Conservation (phyloP, 2,329 filamentous ascomycete genomes). For the Botrytis tulipae region DNA sequence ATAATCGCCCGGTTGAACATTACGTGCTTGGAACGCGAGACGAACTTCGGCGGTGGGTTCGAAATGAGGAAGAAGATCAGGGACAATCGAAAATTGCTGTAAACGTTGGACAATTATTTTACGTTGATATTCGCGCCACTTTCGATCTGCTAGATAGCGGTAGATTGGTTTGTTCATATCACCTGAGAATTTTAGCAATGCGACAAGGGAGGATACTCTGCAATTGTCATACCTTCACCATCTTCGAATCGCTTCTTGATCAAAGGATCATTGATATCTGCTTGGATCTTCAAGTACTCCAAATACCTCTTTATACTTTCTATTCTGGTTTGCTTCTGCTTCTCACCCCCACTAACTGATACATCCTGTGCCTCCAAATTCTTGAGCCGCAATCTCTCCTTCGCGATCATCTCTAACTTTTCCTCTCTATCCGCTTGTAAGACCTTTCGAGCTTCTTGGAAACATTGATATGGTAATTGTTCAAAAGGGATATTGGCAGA, state of each 20-base stretch:
- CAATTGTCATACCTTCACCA: slow-evolving; percentile 64
- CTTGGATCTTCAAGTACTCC: slow-evolving; percentile 79
- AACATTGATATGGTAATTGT: slow-evolving; percentile 93
- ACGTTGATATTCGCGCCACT: slow-evolving; percentile 83
- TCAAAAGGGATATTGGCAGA: slow-evolving; percentile 75
- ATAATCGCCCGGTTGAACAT: slow-evolving; percentile 73
- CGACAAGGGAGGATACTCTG: neutral
- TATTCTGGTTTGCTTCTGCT: slow-evolving; percentile 64
- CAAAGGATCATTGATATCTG: slow-evolving; percentile 91
- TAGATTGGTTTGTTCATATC: slow-evolving; percentile 98
- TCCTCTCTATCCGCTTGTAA: slow-evolving; percentile 75
- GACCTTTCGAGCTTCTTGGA: slow-evolving; percentile 89
- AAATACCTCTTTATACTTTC: slow-evolving; percentile 68
- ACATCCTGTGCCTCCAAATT: slow-evolving; percentile 59
- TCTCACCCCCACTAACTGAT: slow-evolving; percentile 58
- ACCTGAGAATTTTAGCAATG: slow-evolving; percentile 50
- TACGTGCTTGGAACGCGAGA: slow-evolving; percentile 71
- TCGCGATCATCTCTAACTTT: slow-evolving; percentile 72
- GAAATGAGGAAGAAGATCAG: slow-evolving; percentile 80
- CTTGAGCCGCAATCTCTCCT: slow-evolving; percentile 66
- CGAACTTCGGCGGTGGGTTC: slow-evolving; percentile 77
- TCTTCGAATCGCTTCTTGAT: slow-evolving; percentile 96
- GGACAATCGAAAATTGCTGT: slow-evolving; percentile 79
- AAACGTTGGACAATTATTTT: slow-evolving; percentile 82
- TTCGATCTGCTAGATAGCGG: slow-evolving; percentile 78